Evolutionary conservation across 1,139 yeast species (phyloP).

Genomic region (Taphrina sp.): DNA sequence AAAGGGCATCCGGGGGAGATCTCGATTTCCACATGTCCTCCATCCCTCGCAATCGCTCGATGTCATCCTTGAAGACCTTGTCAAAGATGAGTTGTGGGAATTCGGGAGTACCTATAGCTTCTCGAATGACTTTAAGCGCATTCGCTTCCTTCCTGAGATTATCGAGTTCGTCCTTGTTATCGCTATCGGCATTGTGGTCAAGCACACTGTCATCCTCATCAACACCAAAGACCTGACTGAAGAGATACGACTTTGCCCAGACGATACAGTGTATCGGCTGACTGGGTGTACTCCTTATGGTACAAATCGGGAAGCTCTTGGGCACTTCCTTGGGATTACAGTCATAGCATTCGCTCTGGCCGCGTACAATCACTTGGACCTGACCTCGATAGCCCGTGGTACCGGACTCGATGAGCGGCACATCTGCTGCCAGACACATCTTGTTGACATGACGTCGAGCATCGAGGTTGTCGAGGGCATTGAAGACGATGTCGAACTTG

Average conservation of each 20-base stretch:
- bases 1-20: conserved; percentile 63
- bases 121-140: conserved; percentile 67
- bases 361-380: conserved; percentile 79
- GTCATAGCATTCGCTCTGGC: conserved; percentile 85
- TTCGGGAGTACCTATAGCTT: conserved; percentile 45
- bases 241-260: conserved; percentile 93
- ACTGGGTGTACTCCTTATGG: conserved; percentile 93
- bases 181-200: conserved; percentile 55
- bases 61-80: conserved; percentile 65
- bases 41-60: conserved; percentile 66
- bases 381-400: conserved; percentile 95
- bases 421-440: conserved; percentile 68
- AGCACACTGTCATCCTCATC: conserved; percentile 45
- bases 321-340: conserved; percentile 86
- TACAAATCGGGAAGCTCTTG: conserved; percentile 90
- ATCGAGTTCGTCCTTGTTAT: conserved; percentile 59
- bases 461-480: conserved; percentile 89
- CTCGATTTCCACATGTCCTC: conserved; percentile 79
- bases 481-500: conserved; percentile 74
- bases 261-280: conserved; percentile 95
- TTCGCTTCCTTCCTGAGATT: conserved; percentile 69
- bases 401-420: conserved; percentile 87
- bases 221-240: conserved; percentile 72
- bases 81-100: conserved; percentile 46
- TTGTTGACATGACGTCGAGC: conserved; percentile 88